These are phyloP conservation scores for Sclerotinia spermophila DNA, from an alignment of 2,329 filamentous ascomycete species.

Conservation along the genomic window DNA sequence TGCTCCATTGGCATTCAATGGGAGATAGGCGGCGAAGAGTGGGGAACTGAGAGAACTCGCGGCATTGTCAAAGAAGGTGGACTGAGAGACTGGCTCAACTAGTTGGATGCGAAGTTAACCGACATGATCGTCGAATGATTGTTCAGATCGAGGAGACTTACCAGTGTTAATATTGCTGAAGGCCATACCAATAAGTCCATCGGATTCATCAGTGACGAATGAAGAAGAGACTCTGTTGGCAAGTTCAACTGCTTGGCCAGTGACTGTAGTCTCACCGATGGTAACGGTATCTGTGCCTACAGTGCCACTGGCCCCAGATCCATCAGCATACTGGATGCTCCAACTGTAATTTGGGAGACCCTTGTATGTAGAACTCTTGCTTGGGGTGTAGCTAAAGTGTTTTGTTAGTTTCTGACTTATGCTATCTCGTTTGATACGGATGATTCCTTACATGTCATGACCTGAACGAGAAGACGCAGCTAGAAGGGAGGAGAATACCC, in stretches of 20 bases:
- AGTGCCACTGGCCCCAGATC: constrained; percentile 35
- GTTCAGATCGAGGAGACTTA: not conserved
- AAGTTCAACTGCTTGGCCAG: constrained; percentile 35
- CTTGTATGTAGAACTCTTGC: constrained; percentile 31
- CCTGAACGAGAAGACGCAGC: constrained; percentile 18
- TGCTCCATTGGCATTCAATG: constrained; percentile 44
- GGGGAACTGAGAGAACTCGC: constrained; percentile 35
- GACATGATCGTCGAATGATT: not conserved
- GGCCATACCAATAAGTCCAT: constrained; percentile 62
- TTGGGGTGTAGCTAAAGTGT: constrained; percentile 29
- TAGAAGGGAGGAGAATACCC: constrained; percentile 36
- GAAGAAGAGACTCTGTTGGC: constrained; percentile 33
- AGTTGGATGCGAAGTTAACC: not conserved
- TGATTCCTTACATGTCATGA: constrained; percentile 11
- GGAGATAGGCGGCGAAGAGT: constrained; percentile 54
- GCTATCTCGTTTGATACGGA: not conserved
- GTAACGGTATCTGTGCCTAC: constrained; percentile 38
- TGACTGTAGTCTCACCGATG: constrained; percentile 36
- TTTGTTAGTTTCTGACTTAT: constrained; percentile 13
- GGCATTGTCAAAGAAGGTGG: constrained; percentile 38
- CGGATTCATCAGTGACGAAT: constrained; percentile 38
- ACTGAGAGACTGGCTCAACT: constrained; percentile 30
- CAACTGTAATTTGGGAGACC: constrained; percentile 31
- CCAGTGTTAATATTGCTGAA: constrained; percentile 36
- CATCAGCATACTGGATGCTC: constrained; percentile 39